phyloP scores from a whole-genome alignment of 306 rosid genomes.

The Cucurbita maxima region DNA sequence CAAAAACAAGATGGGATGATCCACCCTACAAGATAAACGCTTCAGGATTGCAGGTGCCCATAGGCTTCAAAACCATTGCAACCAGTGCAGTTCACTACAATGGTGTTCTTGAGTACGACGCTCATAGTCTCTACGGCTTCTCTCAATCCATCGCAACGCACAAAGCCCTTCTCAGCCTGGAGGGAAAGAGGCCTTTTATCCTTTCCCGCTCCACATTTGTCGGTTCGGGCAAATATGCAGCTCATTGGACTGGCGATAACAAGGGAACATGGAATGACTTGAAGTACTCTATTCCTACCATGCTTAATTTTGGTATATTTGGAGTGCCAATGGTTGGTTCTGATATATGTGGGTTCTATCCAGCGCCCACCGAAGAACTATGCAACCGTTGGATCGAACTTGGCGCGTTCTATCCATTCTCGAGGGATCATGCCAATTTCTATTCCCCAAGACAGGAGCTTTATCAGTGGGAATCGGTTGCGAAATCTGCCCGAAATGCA shows the following conservation, averaged over 20 bases:
- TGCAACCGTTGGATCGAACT: slow-evolving; percentile 97
- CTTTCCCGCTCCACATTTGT: slow-evolving; percentile 78
- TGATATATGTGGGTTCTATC: slow-evolving; percentile 91
- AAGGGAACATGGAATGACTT: slow-evolving; percentile 79
- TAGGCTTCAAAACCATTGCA: slow-evolving; percentile 86
- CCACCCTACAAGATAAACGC: slow-evolving; percentile 96
- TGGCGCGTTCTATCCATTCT: slow-evolving; percentile 94
- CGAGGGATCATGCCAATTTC: slow-evolving; percentile 86
- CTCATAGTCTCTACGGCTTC: slow-evolving; percentile 91
- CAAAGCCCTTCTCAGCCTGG: slow-evolving; percentile 63
- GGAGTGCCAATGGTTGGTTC: slow-evolving; percentile 99
- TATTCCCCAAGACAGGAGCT: slow-evolving; percentile 95
- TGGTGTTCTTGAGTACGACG: slow-evolving; percentile 82
- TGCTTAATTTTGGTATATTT: slow-evolving; percentile 86
- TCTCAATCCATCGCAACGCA: slow-evolving; percentile 75
- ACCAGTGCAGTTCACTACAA: slow-evolving; percentile 87
- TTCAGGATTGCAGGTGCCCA: slow-evolving; percentile 61
- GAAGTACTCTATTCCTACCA: slow-evolving; percentile 70
- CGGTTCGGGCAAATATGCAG: slow-evolving; percentile 78
- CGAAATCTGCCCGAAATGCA: slow-evolving; percentile 77
- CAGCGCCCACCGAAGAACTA: slow-evolving; percentile 84
- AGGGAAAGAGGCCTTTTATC: slow-evolving; percentile 81
- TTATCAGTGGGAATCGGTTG: slow-evolving; percentile 90
- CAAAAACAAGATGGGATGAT: slow-evolving; percentile 79
- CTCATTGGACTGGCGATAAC: slow-evolving; percentile 98